A percentile compares a stretch with the other conserved stretches of the same genome.
Conservation (phyloP, 1,284 basidiomycete genomes). For the Cutaneotrichosporon cavernicola region DNA sequence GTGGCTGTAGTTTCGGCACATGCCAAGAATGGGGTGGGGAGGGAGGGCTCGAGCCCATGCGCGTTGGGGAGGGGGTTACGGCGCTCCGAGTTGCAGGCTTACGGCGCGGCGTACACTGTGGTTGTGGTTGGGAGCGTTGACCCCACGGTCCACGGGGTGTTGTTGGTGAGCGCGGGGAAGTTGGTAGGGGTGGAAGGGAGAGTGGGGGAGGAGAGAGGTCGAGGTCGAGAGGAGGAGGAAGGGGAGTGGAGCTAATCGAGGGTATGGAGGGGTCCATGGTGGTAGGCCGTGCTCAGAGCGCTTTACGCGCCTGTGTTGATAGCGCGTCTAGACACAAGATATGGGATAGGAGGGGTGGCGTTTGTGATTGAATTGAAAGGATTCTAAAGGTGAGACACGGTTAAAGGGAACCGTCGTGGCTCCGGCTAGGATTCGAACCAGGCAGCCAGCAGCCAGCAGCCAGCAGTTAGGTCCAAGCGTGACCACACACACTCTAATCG, state of each 20-base stretch:
- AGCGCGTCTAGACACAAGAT: too few relatives aligned
- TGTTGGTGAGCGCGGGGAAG: neutral
- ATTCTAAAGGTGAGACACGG: neutral
- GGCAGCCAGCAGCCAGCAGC: too few relatives aligned
- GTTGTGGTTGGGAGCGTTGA: neutral
- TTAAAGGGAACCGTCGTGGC: too few relatives aligned
- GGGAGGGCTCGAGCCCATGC: neutral
- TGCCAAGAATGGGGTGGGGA: neutral
- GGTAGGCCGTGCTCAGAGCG: too few relatives aligned
- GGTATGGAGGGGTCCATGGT: neutral
- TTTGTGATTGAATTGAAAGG: neutral
- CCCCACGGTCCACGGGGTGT: neutral
- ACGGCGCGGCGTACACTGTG: slow-evolving; percentile 5
- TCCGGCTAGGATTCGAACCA: too few relatives aligned
- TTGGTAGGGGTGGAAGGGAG: neutral
- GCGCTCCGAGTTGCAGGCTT: neutral
- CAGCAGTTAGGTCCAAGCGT: too few relatives aligned
- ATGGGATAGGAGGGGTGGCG: neutral
- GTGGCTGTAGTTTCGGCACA: neutral
- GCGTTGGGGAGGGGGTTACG: slow-evolving; percentile 1
- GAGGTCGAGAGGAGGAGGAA: neutral
- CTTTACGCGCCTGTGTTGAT: too few relatives aligned
- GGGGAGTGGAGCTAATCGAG: neutral
- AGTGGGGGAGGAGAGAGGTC: neutral
- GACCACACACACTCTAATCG: too few relatives aligned